Base-by-base conservation (phyloP, 106 monocot species). In the Dendrobium chrysotoxum region DNA sequence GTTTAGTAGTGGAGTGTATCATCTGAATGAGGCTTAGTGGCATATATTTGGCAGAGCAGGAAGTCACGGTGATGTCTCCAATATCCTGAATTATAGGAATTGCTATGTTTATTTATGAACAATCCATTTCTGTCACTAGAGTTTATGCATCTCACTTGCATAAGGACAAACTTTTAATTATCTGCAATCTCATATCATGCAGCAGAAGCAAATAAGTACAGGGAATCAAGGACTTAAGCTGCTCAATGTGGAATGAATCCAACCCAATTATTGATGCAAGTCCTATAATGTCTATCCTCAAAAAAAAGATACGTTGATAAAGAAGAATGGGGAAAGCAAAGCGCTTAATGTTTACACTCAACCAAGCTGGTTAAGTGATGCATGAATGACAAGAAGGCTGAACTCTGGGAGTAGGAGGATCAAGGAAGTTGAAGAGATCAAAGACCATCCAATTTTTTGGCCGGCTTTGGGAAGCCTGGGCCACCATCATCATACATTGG, bases 401-500 rank as follows among this genome's bases (percentile, higher is more conserved):
- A 26, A 26, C 66, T 66, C 26, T 28, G 25, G 26, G 23, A 23
- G 23, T 64, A 64, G 15, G 28, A 39, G 31, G 38, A 38, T 72
- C 72, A 72, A 31, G 67, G 23, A 67, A 67, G 38, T 15, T 72
- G 8, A 6, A 28, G 13, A 72, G 18, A 72, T 72, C 16, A 72
- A 40, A 67, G 67, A 10, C 23, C 25, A 4, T 25, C 26, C 26
- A 67, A 67, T 39, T 72, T 17, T 72, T 72, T 35, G 31, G 72
- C 39, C 31, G 39, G 72, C 16, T 16, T 67, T 72, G 31, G 31
- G 39, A 72, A 72, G 0, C 39, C 39, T 3, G 35, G 39, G 18
- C 72, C 72, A 72, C 72, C 72, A 72, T 72, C 72, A 72, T 38
- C 5, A 72, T 72, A 72, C 72, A 40, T 25, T 72, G 75, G 75